Base-by-base conservation (phyloP, 495 filamentous ascomycete genomes). In the Neurospora intermedia region DNA sequence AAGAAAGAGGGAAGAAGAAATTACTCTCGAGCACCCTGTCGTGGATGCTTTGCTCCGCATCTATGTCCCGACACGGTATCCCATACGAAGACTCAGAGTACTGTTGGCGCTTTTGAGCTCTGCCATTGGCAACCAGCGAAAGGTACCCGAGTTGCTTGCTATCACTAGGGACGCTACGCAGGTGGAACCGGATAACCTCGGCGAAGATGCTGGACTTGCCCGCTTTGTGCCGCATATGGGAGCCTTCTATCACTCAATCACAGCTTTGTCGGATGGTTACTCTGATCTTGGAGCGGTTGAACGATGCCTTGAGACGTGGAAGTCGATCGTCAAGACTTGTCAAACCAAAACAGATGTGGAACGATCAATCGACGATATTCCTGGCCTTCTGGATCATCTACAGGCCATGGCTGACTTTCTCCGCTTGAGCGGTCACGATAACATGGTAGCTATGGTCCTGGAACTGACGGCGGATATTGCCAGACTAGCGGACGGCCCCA, bases 371-470 rank as follows among this genome's bases (percentile, higher is more conserved):
- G 89, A 92, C 71, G 88, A 94, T 74, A 77, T 87, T 6, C 81
- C 86, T 6, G 85, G 86, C 27, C 88, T 90, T 71, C 73, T 92
- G 13, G 76, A 84, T 43, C 90, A 93, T 72, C 83, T 97, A 13
- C 86, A 89, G 73, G 86, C 89, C 3, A 77, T 94, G n/a, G 87
- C 89, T 23, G 91, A 97, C 71, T 96, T 92, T 76, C 85, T 93
- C 2, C 90, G 91, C 43, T 91, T 94, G 77, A 91, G 91, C 72
- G 94, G 93, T 3, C 79, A 83, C 27, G 82, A 84, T 38, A 78
- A 75, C 15, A 76, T 84, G 13, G 81, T 85, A n/a, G 81, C 84
- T 5, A 81, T 81, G 0, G 82, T 83, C 2, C 80, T 87, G 6
- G 85, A 87, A 75, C 79, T 88, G 11, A 78, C 82, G 6, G 78